Base-by-base conservation (phyloP, 1,284 basidiomycete species). In the Tilletia walkeri region DNA sequence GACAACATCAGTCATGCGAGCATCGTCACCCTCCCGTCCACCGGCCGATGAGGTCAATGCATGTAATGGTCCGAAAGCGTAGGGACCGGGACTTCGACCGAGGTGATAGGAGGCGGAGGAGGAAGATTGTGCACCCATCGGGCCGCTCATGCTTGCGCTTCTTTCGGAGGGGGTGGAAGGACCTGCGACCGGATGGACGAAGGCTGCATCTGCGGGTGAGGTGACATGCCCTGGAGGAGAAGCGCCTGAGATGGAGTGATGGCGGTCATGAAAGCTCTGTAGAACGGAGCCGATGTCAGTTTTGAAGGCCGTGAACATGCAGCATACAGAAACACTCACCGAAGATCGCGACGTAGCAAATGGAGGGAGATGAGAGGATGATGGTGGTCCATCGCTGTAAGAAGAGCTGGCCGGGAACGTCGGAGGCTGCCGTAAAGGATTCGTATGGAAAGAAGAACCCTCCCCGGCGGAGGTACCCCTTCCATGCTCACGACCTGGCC, bases 221-320 rank as follows among this genome's bases (percentile, higher is more conserved):
- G 47, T 48, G 47, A n/a, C 12, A 48, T 48, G 24, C 41, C 41
- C 54, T 30, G 54, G 34, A 12, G 54, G 54, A 14, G 54, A 56
- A n/a, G 54, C 54, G 24, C 24, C 54, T 12, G 54, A 30, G 54
- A 56, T 30, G 20, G 24, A 20, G 14, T 56, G 54, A 30, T 34
- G 24, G 54, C 54, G 54, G 16, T 56, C 54, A 30, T 20, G 54
- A 24, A 56, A 56, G 54, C 54, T 56, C 54, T 56, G 54, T 5
- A 20, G 6, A 9, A 45, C 9, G 41, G 41, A 7, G 41, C 41
- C 41, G 41, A 12, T 49, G 47, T 49, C 47, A 49, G 47, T 49
- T 49, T 12, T 49, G 47, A 12, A 12, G 47, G 24, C 47, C 47
- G 10, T n/a, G 47, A 12, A 12, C 47, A 49, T 12, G 47, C 47